These are phyloP conservation scores for Penicillium sp. DNA, from an alignment of 2,329 filamentous ascomycete species.

Conservation along the genomic window DNA sequence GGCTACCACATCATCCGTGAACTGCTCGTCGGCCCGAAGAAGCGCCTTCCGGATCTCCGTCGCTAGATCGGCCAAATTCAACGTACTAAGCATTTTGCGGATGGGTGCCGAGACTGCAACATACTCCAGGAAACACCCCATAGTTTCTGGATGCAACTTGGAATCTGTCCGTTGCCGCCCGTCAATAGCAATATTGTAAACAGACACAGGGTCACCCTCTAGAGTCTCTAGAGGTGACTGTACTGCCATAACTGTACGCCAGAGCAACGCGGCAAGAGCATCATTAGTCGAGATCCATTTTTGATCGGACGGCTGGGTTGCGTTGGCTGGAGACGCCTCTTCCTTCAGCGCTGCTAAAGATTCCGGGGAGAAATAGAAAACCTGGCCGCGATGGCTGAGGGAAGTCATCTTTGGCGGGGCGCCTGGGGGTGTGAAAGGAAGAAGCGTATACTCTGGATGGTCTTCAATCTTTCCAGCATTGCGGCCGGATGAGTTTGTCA, in stretches of 20 bases:
- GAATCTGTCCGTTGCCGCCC: conserved; percentile 37
- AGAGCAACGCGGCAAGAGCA: conserved; percentile 39
- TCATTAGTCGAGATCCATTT: conserved; percentile 37
- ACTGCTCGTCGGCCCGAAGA: conserved; percentile 31
- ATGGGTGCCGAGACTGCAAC: conserved; percentile 25
- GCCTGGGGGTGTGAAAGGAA: conserved; percentile 29
- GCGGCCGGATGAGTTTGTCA: conserved; percentile 30
- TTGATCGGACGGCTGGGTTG: conserved; percentile 24
- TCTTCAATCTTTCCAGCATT: conserved; percentile 27
- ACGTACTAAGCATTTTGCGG: conserved; percentile 29
- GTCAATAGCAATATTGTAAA: conserved; percentile 42
- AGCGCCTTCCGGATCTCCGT: conserved; percentile 36
- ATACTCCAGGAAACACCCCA: conserved; percentile 44
- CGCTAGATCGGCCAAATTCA: conserved; percentile 36
- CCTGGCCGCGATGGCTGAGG: conserved; percentile 31
- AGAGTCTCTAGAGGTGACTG: conserved; percentile 33
- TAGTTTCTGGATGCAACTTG: conserved; percentile 35
- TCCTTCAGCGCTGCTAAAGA: conserved; percentile 30
- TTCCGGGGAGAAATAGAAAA: conserved; percentile 34
- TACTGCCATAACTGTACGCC: conserved; percentile 30
- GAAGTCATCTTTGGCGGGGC: conserved; percentile 36
- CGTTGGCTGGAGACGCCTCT: conserved; percentile 31
- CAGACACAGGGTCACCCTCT: conserved; percentile 32
- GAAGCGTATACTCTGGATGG: conserved; percentile 34
- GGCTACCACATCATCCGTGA: conserved; percentile 27